phyloP scores from a whole-genome alignment of 352 stramenopile genomes.

The Peronosclerospora sorghi region DNA sequence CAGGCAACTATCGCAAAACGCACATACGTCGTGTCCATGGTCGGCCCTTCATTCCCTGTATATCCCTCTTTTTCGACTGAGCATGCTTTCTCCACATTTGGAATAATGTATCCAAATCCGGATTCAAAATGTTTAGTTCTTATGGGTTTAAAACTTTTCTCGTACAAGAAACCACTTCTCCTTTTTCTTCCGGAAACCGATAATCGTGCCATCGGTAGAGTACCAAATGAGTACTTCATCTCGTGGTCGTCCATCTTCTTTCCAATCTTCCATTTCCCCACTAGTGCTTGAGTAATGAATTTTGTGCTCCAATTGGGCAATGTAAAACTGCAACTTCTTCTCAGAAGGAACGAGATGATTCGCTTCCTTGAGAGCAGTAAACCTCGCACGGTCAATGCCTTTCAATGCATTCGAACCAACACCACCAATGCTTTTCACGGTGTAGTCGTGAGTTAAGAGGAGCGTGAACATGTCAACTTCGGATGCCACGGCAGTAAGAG shows the following conservation, averaged over 20 bases:
- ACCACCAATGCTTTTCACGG: slow-evolving; percentile 8
- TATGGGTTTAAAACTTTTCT: too few relatives aligned
- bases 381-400: slow-evolving; percentile 9
- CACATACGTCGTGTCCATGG: slow-evolving; percentile 6
- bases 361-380: slow-evolving; percentile 11
- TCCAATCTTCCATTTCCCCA: too few relatives aligned
- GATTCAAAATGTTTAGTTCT: slow-evolving; percentile 18
- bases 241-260: too few relatives aligned
- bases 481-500: background rate
- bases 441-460: slow-evolving; percentile 15
- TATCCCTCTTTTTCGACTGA: background rate
- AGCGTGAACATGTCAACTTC: background rate
- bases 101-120: slow-evolving; percentile 2
- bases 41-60: slow-evolving; percentile 10
- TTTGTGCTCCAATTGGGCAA: too few relatives aligned
- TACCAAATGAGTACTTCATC: too few relatives aligned
- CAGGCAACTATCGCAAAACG: slow-evolving; percentile 15
- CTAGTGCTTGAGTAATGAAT: too few relatives aligned
- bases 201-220: too few relatives aligned
- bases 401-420: slow-evolving; percentile 11
- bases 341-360: slow-evolving; percentile 1
- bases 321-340: slow-evolving; percentile 4
- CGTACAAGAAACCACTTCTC: too few relatives aligned
- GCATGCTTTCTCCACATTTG: slow-evolving; percentile 4
- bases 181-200: too few relatives aligned